A percentile compares a stretch with the other conserved stretches of the same genome.
Evolutionary conservation across 441 rosid species (phyloP).

Genomic region (Euphorbia schlechtendalii): DNA sequence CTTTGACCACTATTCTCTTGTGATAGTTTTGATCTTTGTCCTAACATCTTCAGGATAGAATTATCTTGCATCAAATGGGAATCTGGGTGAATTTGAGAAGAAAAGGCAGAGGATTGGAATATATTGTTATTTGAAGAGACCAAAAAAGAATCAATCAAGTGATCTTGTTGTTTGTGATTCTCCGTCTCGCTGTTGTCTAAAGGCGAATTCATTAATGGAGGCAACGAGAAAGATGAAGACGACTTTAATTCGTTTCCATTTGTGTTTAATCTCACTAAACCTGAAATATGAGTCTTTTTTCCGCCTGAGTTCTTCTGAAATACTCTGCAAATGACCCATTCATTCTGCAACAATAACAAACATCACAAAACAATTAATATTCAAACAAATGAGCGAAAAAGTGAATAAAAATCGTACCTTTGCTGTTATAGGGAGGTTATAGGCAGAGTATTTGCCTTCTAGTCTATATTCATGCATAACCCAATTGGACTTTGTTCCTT

Average conservation of each 20-base stretch:
- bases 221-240: conserved; percentile 39
- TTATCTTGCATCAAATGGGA: conserved; percentile 34
- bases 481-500: conserved; percentile 70
- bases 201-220: conserved; percentile 52
- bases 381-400: neutral
- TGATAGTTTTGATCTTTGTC: conserved; percentile 27
- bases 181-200: no score
- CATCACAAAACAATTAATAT: neutral
- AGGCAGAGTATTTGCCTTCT: conserved; percentile 58
- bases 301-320: conserved; percentile 64
- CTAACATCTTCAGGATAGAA: conserved; percentile 36
- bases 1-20: conserved; percentile 35
- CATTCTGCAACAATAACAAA: conserved; percentile 46
- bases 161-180: no score
- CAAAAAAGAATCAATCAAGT: conserved; percentile 10
- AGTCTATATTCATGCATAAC: conserved; percentile 84
- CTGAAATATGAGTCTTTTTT: conserved; percentile 56
- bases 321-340: conserved; percentile 81
- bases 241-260: conserved; percentile 20
- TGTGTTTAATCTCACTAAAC: conserved; percentile 24
- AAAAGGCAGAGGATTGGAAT: conserved; percentile 14
- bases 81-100: no score
- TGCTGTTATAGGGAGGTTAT: conserved; percentile 59
- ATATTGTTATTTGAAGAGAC: conserved; percentile 17
- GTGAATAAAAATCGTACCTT: conserved; percentile 35